Conservation (phyloP, 2,329 filamentous ascomycete species). For the Cephalotrichum gorgonifer region DNA sequence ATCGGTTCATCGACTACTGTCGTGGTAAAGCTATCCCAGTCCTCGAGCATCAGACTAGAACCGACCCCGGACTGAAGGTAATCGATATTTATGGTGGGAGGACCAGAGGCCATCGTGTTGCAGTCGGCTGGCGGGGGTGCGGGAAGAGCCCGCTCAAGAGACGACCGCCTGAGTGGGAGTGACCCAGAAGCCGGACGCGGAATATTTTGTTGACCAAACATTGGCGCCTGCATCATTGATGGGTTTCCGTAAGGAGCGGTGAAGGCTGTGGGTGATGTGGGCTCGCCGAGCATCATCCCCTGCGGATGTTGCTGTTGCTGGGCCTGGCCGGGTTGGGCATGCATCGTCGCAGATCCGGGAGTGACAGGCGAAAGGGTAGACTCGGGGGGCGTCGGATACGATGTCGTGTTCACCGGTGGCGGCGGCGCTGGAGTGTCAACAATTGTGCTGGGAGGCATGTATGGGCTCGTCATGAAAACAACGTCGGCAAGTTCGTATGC, state of each 20-base stretch:
- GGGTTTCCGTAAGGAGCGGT: slow-evolving; percentile 22
- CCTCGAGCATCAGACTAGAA: slow-evolving; percentile 25
- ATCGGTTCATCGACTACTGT: slow-evolving; percentile 20
- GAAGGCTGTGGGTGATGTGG: slow-evolving; percentile 14
- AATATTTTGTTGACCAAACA: slow-evolving; percentile 7
- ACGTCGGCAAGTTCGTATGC: slow-evolving; percentile 47
- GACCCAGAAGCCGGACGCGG: slow-evolving; percentile 20
- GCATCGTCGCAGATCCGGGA: slow-evolving; percentile 9
- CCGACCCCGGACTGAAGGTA: slow-evolving; percentile 20
- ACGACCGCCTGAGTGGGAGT: slow-evolving; percentile 12
- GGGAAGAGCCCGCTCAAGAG: slow-evolving; percentile 23
- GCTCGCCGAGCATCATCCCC: slow-evolving; percentile 13
- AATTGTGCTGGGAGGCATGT: slow-evolving; percentile 14
- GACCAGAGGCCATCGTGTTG: slow-evolving; percentile 14
- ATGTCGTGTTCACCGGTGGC: slow-evolving; percentile 1
- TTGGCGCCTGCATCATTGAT: slow-evolving; percentile 15
- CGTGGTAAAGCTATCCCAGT: slow-evolving; percentile 28
- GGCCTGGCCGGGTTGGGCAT: slow-evolving; percentile 17
- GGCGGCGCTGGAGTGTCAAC: slow-evolving; percentile 8
- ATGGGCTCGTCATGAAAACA: slow-evolving; percentile 23
- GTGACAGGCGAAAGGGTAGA: slow-evolving; percentile 14
- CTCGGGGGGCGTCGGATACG: slow-evolving; percentile 13
- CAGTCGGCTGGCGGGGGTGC: slow-evolving; percentile 16
- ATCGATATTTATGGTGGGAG: slow-evolving; percentile 30
- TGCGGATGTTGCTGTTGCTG: slow-evolving; percentile 18